Evolutionary conservation across 2,329 filamentous ascomycete genomes (phyloP).

Genomic region (Myriosclerotinia scirpicola): DNA sequence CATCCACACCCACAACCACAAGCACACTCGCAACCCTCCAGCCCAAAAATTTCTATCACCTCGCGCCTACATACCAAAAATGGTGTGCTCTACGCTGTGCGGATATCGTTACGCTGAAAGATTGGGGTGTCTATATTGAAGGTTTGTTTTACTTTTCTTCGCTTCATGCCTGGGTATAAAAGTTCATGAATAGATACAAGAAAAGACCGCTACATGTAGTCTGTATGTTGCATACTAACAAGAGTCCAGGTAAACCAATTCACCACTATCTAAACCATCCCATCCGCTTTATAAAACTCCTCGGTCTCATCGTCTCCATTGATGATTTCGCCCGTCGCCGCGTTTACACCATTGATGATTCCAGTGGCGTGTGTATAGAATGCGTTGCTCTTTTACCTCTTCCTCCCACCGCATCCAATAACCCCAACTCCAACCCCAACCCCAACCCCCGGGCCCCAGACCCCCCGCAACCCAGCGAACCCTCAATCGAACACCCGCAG

Average conservation of each 20-base stretch:
- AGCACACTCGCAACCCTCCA: constrained; percentile 42
- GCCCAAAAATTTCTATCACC: constrained; percentile 64
- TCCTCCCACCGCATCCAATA: neutral
- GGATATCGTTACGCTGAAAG: constrained; percentile 52
- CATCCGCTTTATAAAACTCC: constrained; percentile 71
- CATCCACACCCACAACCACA: constrained; percentile 36
- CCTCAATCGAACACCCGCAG: constrained; percentile 48
- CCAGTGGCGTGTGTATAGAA: constrained; percentile 60
- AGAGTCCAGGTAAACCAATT: constrained; percentile 51
- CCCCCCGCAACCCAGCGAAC: constrained; percentile 51
- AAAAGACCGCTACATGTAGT: neutral
- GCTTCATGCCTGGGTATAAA: neutral
- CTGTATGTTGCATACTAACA: neutral
- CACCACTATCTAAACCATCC: constrained; percentile 72
- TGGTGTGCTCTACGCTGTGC: constrained; percentile 58
- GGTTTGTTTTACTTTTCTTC: constrained; percentile 44
- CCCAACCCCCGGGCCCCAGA: neutral
- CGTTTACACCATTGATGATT: constrained; percentile 63
- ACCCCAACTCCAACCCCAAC: neutral
- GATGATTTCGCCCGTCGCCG: constrained; percentile 51
- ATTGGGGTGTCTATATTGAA: constrained; percentile 51
- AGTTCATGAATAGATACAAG: neutral
- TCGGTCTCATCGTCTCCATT: constrained; percentile 67
- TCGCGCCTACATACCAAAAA: constrained; percentile 59
- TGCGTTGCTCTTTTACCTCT: constrained; percentile 34